Base-by-base conservation (phyloP, 2,329 filamentous ascomycete genomes). In the Neofusicoccum kwambonambiense region DNA sequence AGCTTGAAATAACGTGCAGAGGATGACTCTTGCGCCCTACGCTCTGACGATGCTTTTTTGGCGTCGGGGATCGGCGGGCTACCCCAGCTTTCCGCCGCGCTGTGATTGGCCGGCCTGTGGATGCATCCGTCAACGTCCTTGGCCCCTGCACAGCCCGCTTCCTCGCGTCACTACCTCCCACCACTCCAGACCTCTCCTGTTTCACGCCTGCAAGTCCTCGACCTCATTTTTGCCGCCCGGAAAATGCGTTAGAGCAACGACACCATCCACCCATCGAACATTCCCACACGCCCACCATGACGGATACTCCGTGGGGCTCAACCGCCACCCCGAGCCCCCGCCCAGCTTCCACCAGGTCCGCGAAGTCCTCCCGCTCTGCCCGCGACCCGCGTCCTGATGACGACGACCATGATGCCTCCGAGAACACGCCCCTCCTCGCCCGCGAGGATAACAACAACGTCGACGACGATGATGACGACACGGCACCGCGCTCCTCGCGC, bases 371-470 rank as follows among this genome's bases (percentile, higher is more conserved):
- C 58, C 72, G 66, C 64, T 76, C 75, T 54, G 67, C 71, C 15
- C 63, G 63, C 52, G 37, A 58, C 5, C 49, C 31, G 11, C 45
- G 3, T 34, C 47, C 63, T 27, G 62, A 64, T 13, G 62, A 65
- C 19, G 54, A 61, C 31, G 63, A 61, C 12, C 22, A 71, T 5
- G 56, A 60, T 41, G n/a, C 75, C 31, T 75, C 76, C 31, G 79
- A 81, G 66, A 66, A 74, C 66, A 80, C 79, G 37, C 79, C 79
- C 22, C 69, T 81, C 37, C 71, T 81, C 52, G 67, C 72, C 22
- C 67, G 71, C 65, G 68, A 73, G 39, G 71, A 75, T 58, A 69
- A 74, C 44, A 62, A 66, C 22, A 57, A 66, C 19, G 56, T 65
- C 41, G 64, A 72, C 51, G 70, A 69, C 8, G 66, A 69, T 49